Conservation (phyloP, 768 basidiomycete genomes). For the Chiua virens region DNA sequence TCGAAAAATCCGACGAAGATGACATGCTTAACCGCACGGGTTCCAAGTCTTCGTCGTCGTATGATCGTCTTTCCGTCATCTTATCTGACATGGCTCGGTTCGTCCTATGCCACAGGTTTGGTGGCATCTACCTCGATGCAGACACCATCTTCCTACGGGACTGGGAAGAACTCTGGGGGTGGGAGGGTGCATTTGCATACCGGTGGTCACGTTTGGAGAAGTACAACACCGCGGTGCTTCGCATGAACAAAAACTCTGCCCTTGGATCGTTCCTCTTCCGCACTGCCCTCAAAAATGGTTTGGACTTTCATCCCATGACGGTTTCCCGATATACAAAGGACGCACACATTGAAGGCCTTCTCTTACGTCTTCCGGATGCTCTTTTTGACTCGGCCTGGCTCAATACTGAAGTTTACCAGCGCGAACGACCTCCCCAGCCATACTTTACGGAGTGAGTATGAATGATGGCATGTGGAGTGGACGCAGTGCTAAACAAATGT, state of each 20-base stretch:
- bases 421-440: constrained; percentile 91
- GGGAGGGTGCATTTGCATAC: constrained; percentile 95
- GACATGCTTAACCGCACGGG: constrained; percentile 80
- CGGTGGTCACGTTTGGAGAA: constrained; percentile 90
- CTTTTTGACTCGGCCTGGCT: constrained; percentile 97
- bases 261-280: constrained; percentile 92
- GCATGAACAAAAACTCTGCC: constrained; percentile 90
- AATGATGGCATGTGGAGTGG: background rate
- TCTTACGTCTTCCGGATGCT: constrained; percentile 91
- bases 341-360: constrained; percentile 76
- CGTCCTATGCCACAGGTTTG: constrained; percentile 94
- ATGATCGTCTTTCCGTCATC: constrained; percentile 90
- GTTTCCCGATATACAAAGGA: constrained; percentile 90
- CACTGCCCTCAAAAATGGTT: constrained; percentile 87
- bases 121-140: constrained; percentile 95
- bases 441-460: constrained; percentile 77
- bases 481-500: background rate
- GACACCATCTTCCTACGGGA: constrained; percentile 95
- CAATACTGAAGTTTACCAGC: constrained; percentile 88
- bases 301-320: constrained; percentile 98
- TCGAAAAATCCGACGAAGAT: constrained; percentile 41
- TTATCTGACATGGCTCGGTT: constrained; percentile 97
- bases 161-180: constrained; percentile 98
- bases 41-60: constrained; percentile 82
- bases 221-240: constrained; percentile 96